These are phyloP conservation scores for Caryopteris hybrid DNA, from an alignment of 305 asterid species.

Conservation along the genomic window DNA sequence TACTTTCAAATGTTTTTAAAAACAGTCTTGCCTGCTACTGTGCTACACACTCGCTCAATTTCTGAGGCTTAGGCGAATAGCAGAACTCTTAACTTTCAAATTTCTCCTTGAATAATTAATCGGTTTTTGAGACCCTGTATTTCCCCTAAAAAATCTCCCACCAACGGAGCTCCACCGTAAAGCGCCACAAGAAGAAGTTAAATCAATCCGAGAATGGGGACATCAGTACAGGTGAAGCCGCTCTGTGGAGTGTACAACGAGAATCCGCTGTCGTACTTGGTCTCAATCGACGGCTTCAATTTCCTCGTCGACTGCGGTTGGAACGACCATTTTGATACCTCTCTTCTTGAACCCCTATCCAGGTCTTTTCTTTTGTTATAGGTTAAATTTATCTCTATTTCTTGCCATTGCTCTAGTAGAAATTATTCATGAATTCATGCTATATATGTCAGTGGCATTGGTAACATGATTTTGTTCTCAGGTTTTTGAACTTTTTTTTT, in stretches of 20 bases:
- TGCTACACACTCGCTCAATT: too few relatives aligned
- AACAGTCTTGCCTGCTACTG: too few relatives aligned
- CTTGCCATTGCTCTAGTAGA: not conserved
- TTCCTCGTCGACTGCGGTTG: constrained; percentile 94
- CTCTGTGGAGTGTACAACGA: constrained; percentile 91
- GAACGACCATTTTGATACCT: constrained; percentile 91
- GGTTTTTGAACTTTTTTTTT: not conserved
- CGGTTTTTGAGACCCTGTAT: constrained; percentile 18
- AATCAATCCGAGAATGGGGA: constrained; percentile 52
- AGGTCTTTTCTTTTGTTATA: constrained; percentile 36
- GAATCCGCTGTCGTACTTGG: constrained; percentile 85
- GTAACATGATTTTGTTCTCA: not conserved
- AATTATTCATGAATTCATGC: not conserved
- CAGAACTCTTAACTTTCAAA: too few relatives aligned
- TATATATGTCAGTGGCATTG: not conserved
- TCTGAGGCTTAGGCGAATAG: too few relatives aligned
- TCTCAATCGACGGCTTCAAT: constrained; percentile 84
- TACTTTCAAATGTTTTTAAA: too few relatives aligned
- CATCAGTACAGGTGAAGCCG: constrained; percentile 95
- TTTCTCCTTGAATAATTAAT: too few relatives aligned
- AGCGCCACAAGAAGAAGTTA: not conserved
- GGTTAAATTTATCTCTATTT: not conserved
- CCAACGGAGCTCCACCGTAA: constrained; percentile 23
- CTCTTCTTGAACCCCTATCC: constrained; percentile 87
- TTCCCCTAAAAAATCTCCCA: not conserved